Conservation (phyloP, 768 basidiomycete genomes). For the Suillus cothurnatus region DNA sequence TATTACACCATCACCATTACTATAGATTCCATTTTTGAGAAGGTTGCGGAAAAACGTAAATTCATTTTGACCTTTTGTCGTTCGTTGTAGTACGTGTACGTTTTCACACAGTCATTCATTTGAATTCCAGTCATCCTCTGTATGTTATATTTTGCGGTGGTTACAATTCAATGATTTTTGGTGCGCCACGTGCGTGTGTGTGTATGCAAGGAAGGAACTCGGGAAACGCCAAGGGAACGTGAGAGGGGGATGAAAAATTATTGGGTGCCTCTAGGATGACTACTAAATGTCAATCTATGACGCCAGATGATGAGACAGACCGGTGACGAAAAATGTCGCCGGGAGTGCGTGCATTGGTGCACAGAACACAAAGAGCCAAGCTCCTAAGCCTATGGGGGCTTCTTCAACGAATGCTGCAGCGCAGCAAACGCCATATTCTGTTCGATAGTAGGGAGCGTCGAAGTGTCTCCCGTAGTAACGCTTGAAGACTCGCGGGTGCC, state of each 20-base stretch:
- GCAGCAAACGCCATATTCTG: constrained; percentile 86
- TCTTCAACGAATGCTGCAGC: constrained; percentile 49
- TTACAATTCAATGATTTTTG: background rate
- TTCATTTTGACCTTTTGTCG: background rate
- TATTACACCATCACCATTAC: background rate
- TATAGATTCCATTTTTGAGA: background rate
- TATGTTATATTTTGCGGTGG: background rate
- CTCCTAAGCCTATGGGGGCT: background rate
- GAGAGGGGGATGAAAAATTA: background rate
- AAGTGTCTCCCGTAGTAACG: constrained; percentile 39
- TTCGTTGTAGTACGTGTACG: background rate
- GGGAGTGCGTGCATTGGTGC: background rate
- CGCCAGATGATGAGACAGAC: background rate
- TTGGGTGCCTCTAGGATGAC: background rate
- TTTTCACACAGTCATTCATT: background rate
- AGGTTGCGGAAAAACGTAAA: background rate
- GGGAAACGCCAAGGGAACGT: background rate
- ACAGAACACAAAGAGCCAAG: background rate
- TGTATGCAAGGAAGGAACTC: background rate
- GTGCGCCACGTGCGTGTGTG: background rate
- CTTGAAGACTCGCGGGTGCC: constrained; percentile 38
- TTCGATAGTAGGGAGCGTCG: constrained; percentile 64
- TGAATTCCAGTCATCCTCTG: background rate
- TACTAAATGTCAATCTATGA: background rate
- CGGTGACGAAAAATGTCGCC: background rate